phyloP scores from a whole-genome alignment of 2,329 filamentous ascomycete species.

The Fonsecaea erecta region DNA sequence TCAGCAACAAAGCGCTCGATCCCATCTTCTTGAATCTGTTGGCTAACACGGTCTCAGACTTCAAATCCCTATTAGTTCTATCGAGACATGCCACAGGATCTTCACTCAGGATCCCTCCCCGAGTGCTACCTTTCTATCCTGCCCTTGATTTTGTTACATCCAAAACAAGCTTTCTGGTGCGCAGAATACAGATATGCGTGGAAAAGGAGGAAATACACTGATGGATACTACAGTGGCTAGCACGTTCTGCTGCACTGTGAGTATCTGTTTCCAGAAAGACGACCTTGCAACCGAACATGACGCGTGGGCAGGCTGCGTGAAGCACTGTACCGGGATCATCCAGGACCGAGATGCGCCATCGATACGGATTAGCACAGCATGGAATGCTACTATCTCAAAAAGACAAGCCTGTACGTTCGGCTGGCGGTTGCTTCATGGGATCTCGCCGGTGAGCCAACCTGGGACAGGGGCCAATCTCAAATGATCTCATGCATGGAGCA shows the following conservation, averaged over 20 bases:
- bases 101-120: not conserved
- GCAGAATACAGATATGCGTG: not conserved
- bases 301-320: not conserved
- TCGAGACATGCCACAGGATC: not conserved
- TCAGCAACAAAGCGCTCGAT: not conserved
- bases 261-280: not conserved
- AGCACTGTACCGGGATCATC: not conserved
- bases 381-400: not conserved
- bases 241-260: not conserved
- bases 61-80: not conserved
- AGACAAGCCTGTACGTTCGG: not conserved
- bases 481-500: not conserved
- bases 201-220: not conserved
- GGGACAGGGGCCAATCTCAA: not conserved
- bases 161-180: not conserved
- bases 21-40: not conserved
- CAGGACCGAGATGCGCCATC: not conserved
- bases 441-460: not conserved
- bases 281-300: not conserved
- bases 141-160: not conserved
- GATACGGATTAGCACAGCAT: not conserved
- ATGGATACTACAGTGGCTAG: not conserved
- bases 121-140: not conserved
- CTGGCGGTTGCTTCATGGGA: not conserved
- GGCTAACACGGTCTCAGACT: not conserved